These are phyloP conservation scores for Chlorella ohadii DNA, from an alignment of 139 green algal species.

Conservation along the genomic window DNA sequence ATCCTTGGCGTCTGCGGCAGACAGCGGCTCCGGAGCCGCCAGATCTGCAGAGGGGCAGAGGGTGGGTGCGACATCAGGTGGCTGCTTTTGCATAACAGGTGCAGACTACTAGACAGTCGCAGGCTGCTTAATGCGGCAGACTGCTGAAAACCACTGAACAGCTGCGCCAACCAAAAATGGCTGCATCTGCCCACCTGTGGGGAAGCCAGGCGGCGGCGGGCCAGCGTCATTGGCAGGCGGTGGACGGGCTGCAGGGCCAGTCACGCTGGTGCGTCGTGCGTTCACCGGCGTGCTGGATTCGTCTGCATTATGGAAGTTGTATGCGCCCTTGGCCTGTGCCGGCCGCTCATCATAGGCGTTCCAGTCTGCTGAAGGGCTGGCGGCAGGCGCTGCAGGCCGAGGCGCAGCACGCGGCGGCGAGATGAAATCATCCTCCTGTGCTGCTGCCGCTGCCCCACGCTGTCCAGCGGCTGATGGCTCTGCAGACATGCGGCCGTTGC, in stretches of 20 bases:
- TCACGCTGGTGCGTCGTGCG: background rate
- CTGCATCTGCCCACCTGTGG: conserved; percentile 13
- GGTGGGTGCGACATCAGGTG: background rate
- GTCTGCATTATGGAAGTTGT: conserved; percentile 42
- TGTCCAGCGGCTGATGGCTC: background rate
- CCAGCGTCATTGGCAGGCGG: conserved; percentile 1
- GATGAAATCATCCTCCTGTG: background rate
- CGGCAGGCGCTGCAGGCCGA: conserved; percentile 1
- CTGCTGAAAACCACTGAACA: too few relatives aligned
- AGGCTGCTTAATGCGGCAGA: too few relatives aligned
- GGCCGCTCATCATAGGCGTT: conserved; percentile 79
- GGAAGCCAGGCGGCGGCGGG: conserved; percentile 64
- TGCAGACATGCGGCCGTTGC: background rate
- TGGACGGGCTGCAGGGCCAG: background rate
- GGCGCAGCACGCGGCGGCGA: background rate
- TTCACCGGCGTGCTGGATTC: background rate
- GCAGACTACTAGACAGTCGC: too few relatives aligned
- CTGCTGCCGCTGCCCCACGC: background rate
- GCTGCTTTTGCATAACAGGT: too few relatives aligned
- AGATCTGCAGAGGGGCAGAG: conserved; percentile 53
- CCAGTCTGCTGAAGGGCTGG: conserved; percentile 11
- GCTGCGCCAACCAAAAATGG: too few relatives aligned
- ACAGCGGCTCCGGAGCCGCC: conserved; percentile 72
- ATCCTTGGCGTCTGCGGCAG: conserved; percentile 54
- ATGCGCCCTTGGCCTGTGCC: conserved; percentile 62